phyloP scores from a whole-genome alignment of 176 grass and related monocot species.

The Themeda triandra region DNA sequence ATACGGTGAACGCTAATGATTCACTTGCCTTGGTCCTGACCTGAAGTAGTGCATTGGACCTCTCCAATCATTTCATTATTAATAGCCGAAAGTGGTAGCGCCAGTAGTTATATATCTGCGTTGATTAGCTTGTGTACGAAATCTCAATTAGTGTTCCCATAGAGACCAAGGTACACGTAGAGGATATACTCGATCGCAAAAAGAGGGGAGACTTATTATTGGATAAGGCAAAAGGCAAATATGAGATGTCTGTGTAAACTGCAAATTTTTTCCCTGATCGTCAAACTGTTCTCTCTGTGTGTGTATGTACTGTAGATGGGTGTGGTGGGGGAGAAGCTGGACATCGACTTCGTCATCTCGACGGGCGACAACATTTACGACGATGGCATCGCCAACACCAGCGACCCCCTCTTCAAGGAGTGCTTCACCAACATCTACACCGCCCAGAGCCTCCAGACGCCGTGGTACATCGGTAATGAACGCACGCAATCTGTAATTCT shows the following conservation, averaged over 20 bases:
- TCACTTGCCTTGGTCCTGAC: neutral
- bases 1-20: neutral
- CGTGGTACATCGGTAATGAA: constrained; percentile 78
- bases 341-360: constrained; percentile 78
- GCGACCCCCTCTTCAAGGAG: constrained; percentile 62
- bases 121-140: neutral
- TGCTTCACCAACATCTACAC: constrained; percentile 82
- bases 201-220: no score
- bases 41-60: neutral
- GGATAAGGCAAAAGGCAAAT: no score
- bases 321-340: constrained; percentile 46
- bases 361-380: constrained; percentile 90
- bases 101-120: neutral
- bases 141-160: no score
- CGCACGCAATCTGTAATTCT: no score
- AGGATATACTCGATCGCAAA: no score
- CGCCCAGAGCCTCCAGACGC: constrained; percentile 68
- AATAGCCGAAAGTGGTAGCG: constrained; percentile 28
- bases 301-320: constrained; percentile 55
- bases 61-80: neutral
- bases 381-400: constrained; percentile 54
- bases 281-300: neutral
- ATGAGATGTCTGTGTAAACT: neutral
- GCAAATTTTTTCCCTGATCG: neutral
- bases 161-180: no score